Percentiles rank a stretch among this genome's conserved stretches.
phyloP scores from a whole-genome alignment of 177 flowering plant genomes.

The Vitis hybrid region DNA sequence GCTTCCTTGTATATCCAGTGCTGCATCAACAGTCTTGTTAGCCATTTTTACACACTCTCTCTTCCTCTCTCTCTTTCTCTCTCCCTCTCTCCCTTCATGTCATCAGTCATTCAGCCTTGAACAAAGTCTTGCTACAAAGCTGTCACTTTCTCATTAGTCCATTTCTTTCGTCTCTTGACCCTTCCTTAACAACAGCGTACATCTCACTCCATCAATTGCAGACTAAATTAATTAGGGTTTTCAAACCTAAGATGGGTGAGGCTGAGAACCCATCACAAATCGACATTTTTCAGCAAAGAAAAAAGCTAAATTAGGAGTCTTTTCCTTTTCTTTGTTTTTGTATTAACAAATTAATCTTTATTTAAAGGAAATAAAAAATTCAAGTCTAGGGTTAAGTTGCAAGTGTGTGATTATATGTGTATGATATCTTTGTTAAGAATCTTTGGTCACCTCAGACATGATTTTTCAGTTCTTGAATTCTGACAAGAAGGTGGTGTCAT shows the following conservation, averaged over 20 bases:
- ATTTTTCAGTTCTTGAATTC: conserved; percentile 29
- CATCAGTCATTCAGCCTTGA: conserved; percentile 5
- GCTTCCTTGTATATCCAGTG: not conserved
- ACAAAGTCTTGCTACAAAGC: conserved; percentile 4
- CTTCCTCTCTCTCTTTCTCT: conserved; percentile 5
- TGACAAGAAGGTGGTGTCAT: conserved; percentile 11
- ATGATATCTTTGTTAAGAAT: conserved; percentile 16
- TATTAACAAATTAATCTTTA: no score
- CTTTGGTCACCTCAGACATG: conserved; percentile 42
- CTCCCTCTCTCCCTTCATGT: conserved; percentile 16
- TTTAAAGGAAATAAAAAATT: no score
- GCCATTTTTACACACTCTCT: not conserved
- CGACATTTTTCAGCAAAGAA: no score
- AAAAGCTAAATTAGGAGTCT: no score
- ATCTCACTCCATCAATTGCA: conserved; percentile 5
- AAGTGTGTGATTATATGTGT: not conserved
- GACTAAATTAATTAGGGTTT: no score
- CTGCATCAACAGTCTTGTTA: not conserved
- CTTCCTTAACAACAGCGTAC: conserved; percentile 12
- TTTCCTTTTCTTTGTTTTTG: no score
- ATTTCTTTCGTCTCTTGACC: conserved; percentile 7
- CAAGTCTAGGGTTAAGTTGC: no score
- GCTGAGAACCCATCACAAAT: not conserved
- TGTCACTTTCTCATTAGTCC: conserved; percentile 20
- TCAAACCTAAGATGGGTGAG: not conserved